Conservation (phyloP, 306 rosid genomes). For the Cucurbita maxima region DNA sequence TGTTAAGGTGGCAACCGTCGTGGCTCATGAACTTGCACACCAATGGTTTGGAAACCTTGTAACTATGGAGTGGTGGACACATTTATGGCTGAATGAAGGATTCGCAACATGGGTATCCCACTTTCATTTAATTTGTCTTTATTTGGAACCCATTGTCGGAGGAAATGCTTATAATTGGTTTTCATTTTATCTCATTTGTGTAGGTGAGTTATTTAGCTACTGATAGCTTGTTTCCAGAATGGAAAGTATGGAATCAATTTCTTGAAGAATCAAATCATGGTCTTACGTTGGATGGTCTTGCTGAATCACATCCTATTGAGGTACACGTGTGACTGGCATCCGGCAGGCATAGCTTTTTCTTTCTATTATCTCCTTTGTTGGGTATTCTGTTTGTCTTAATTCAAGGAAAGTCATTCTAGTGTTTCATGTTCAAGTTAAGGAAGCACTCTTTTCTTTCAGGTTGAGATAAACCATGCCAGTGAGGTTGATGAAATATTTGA, state of each 20-base stretch:
- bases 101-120: conserved; percentile 88
- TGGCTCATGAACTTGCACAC: conserved; percentile 94
- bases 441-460: conserved; percentile 31
- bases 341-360: not conserved
- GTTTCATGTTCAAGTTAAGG: not conserved
- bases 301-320: conserved; percentile 94
- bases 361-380: not conserved
- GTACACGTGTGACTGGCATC: conserved; percentile 13
- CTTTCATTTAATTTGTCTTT: conserved; percentile 10
- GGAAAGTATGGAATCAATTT: conserved; percentile 96
- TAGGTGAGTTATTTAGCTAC: conserved; percentile 90
- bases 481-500: conserved; percentile 94
- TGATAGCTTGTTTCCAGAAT: conserved; percentile 82
- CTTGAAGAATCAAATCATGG: conserved; percentile 58
- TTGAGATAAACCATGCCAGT: conserved; percentile 73
- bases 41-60: conserved; percentile 99
- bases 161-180: not conserved
- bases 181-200: not conserved
- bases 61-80: conserved; percentile 99
- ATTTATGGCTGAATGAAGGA: conserved; percentile 95
- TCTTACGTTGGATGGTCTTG: conserved; percentile 79
- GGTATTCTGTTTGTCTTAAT: not conserved
- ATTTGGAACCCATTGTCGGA: not conserved
- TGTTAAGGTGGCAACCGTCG: conserved; percentile 68
- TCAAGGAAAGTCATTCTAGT: not conserved